These are phyloP conservation scores for Somion occarium DNA, from an alignment of 1,284 basidiomycete genomes.

Conservation along the genomic window DNA sequence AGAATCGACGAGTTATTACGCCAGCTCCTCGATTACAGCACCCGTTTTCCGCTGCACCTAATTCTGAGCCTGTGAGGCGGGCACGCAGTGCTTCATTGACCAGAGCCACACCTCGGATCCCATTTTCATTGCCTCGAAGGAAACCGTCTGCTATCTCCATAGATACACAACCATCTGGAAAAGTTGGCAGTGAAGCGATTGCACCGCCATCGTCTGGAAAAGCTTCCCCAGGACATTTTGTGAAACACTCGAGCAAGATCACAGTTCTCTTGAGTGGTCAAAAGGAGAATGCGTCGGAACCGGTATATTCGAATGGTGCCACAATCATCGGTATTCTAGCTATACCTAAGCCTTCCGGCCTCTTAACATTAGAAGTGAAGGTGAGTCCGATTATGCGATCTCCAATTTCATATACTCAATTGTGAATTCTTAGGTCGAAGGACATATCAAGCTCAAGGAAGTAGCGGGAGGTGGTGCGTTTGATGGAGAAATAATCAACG, in stretches of 20 bases:
- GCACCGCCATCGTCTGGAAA: constrained; percentile 3
- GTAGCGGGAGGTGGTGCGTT: constrained; percentile 20
- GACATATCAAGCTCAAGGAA: constrained; percentile 20
- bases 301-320: constrained; percentile 20
- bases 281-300: constrained; percentile 17
- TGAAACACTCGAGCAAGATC: constrained; percentile 23
- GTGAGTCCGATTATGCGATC: constrained; percentile 11
- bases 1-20: constrained; percentile 1
- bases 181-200: not conserved
- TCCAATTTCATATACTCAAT: not conserved
- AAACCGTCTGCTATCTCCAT: not conserved
- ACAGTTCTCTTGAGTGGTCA: constrained; percentile 25
- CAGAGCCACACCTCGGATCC: not conserved
- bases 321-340: constrained; percentile 24
- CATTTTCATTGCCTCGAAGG: not conserved
- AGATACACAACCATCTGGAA: not conserved
- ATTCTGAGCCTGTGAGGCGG: not conserved
- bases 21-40: constrained; percentile 5
- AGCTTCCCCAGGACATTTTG: constrained; percentile 18
- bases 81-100: not conserved
- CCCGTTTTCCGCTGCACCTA: not conserved
- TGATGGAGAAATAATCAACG: constrained; percentile 16
- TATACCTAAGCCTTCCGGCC: constrained; percentile 18
- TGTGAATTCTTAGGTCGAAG: constrained; percentile 18
- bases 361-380: constrained; percentile 22